phyloP scores from a whole-genome alignment of 2,329 filamentous ascomycete species.

The Ophiognomonia clavigignenti-juglandacearum region DNA sequence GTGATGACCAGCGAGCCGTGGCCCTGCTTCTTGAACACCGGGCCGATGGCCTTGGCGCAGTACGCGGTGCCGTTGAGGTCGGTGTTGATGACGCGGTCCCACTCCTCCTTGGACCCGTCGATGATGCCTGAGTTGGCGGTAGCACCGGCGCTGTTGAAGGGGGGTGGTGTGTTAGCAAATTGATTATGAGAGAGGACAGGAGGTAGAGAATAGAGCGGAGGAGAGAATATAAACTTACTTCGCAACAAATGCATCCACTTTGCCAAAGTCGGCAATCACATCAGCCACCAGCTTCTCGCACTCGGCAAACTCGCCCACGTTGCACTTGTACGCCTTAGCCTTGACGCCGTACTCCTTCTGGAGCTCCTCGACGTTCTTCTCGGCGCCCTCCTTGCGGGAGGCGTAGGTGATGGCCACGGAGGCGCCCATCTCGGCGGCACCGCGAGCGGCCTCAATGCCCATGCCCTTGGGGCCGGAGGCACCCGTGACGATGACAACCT shows the following conservation, averaged over 20 bases:
- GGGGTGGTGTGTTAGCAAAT: neutral
- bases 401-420: constrained; percentile 67
- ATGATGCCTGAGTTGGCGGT: constrained; percentile 64
- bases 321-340: constrained; percentile 56
- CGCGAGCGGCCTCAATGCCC: constrained; percentile 62
- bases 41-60: constrained; percentile 68
- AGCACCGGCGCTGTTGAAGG: constrained; percentile 48
- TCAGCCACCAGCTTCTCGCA: constrained; percentile 53
- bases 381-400: constrained; percentile 61
- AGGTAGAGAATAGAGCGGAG: neutral
- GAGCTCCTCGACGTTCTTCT: constrained; percentile 61
- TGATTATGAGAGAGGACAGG: neutral
- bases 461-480: constrained; percentile 64
- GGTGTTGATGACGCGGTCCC: constrained; percentile 71
- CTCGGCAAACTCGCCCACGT: constrained; percentile 48
- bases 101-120: constrained; percentile 81
- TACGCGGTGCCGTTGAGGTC: constrained; percentile 73
- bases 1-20: constrained; percentile 72
- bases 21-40: constrained; percentile 17
- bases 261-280: constrained; percentile 67
- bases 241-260: constrained; percentile 70
- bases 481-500: constrained; percentile 64
- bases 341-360: constrained; percentile 61
- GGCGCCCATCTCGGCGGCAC: constrained; percentile 63
- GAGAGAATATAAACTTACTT: constrained; percentile 49